Percentiles rank a stretch among this genome's conserved stretches.
phyloP scores from a whole-genome alignment of 371 early-diverging fungal genomes.

The Mucor mucedo region DNA sequence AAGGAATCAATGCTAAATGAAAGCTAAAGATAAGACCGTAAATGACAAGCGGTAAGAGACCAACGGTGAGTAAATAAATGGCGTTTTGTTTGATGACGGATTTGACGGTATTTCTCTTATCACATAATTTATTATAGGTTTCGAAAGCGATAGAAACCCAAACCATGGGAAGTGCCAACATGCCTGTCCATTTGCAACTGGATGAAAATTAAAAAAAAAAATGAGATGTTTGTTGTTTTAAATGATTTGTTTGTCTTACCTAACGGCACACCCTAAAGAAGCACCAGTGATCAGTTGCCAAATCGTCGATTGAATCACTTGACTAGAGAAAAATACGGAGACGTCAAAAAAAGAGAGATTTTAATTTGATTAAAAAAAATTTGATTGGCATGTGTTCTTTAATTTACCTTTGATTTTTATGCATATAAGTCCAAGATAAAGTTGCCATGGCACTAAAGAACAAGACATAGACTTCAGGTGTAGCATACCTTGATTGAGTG shows the following conservation, averaged over 20 bases:
- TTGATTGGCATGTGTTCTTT: neutral
- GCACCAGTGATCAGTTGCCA: constrained; percentile 72
- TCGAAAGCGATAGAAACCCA: constrained; percentile 74
- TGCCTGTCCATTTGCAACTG: constrained; percentile 44
- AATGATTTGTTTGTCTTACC: constrained; percentile 71
- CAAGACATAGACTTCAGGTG: constrained; percentile 28
- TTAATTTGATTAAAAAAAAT: neutral
- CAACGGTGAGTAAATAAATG: constrained; percentile 70
- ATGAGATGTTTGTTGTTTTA: neutral
- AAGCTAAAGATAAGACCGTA: constrained; percentile 81
- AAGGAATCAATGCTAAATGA: constrained; percentile 76
- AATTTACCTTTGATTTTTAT: constrained; percentile 31
- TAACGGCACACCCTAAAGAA: constrained; percentile 32
- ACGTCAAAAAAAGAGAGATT: constrained; percentile 41
- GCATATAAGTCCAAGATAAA: constrained; percentile 19
- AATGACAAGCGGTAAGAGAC: constrained; percentile 77
- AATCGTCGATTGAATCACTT: constrained; percentile 52
- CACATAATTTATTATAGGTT: constrained; percentile 83
- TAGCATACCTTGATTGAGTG: constrained; percentile 39
- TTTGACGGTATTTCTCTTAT: constrained; percentile 59
- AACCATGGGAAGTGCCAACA: constrained; percentile 16
- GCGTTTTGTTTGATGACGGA: constrained; percentile 45
- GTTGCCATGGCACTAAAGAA: constrained; percentile 31
- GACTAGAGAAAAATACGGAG: neutral
- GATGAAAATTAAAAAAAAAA: neutral